phyloP scores from a whole-genome alignment of 805 yeast species.

The Naumovozyma baii region DNA sequence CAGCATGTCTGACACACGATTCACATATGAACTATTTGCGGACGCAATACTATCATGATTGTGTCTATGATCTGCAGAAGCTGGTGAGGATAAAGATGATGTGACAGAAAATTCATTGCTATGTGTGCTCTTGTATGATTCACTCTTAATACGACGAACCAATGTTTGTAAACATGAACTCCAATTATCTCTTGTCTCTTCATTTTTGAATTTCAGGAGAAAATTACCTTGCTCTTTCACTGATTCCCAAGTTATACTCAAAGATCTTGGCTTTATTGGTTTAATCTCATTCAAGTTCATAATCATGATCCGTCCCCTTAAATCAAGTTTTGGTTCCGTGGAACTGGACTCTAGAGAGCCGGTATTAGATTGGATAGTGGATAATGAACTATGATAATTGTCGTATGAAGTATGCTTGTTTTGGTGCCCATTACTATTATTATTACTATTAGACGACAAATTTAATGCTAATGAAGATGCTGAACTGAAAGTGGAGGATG shows the following conservation, averaged over 20 bases:
- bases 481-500: slow-evolving; percentile 12
- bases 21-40: slow-evolving; percentile 14
- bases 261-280: slow-evolving; percentile 41
- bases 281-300: slow-evolving; percentile 49
- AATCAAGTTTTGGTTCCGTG: slow-evolving; percentile 38
- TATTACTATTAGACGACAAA: slow-evolving; percentile 2
- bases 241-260: slow-evolving; percentile 74
- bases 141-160: slow-evolving; percentile 26
- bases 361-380: too few species aligned
- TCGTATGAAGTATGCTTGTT: background rate
- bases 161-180: slow-evolving; percentile 45
- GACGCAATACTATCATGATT: slow-evolving; percentile 26
- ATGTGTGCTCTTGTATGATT: slow-evolving; percentile 23
- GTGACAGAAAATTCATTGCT: slow-evolving; percentile 24
- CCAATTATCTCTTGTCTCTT: slow-evolving; percentile 81
- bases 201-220: slow-evolving; percentile 70
- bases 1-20: slow-evolving; percentile 24
- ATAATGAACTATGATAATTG: background rate
- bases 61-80: slow-evolving; percentile 2
- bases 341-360: too few species aligned
- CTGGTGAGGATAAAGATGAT: slow-evolving; percentile 10
- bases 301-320: slow-evolving; percentile 76
- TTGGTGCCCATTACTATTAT: background rate
- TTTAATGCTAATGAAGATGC: slow-evolving; percentile 1
- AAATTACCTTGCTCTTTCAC: slow-evolving; percentile 80